phyloP scores from a whole-genome alignment of 306 rosid genomes.

The Styphnolobium japonicum region DNA sequence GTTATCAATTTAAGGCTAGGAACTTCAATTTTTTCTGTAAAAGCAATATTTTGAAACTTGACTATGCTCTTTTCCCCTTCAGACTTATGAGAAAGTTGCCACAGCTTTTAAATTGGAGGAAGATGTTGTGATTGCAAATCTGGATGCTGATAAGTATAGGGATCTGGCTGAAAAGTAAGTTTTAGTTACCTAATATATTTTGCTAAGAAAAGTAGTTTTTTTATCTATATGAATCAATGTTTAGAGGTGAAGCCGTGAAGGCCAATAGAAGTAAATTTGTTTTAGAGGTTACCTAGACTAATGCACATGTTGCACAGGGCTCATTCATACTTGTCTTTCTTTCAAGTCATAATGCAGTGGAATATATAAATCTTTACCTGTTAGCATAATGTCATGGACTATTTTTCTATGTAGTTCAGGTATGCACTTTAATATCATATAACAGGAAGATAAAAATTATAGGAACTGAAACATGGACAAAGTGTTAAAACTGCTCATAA shows the following conservation, averaged over 20 bases:
- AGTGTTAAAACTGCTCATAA: background rate
- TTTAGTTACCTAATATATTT: background rate
- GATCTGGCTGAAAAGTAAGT: constrained; percentile 93
- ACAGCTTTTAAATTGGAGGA: constrained; percentile 72
- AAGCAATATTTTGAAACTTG: constrained; percentile 16
- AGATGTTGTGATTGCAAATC: constrained; percentile 73
- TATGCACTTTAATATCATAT: background rate
- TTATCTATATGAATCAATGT: background rate
- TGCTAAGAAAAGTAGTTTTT: background rate
- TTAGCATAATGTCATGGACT: background rate
- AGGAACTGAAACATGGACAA: background rate
- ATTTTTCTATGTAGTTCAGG: background rate
- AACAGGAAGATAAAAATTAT: background rate
- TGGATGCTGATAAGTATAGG: constrained; percentile 87
- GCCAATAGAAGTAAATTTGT: background rate
- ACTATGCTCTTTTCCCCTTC: constrained; percentile 18
- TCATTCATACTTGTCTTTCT: background rate
- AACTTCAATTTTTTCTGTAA: constrained; percentile 10
- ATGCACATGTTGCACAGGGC: background rate
- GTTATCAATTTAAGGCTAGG: background rate
- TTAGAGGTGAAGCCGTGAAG: background rate
- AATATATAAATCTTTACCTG: background rate
- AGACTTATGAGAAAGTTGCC: constrained; percentile 88
- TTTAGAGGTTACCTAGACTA: background rate
- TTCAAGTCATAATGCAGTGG: background rate